Evolutionary conservation across 2,329 filamentous ascomycete species (phyloP), one percentile per base, ranked within the genome.

Genomic region (Cordyceps militaris): DNA sequence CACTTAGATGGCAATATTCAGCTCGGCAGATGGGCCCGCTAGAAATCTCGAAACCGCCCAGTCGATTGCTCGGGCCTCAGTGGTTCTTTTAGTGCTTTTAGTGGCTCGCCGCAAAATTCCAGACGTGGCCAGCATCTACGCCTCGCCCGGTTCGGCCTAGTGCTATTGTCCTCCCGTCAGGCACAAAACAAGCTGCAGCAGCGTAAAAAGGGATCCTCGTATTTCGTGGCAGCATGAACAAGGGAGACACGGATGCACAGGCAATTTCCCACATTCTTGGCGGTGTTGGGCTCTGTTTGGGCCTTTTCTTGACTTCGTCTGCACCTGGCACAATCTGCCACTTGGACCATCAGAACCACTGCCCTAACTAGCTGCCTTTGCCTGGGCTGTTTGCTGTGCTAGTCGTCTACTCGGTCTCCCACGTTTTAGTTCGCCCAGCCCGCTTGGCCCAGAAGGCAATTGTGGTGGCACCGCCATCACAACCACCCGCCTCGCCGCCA

Each of bases 221-320:
- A 50, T 38, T 50, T 16, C 14, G 36, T 34, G 21, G 23, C 21
- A 38, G 48, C 48, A 24, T 26, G 26, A 23, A 47, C 23, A 34
- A 53, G 26, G 38, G 26, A 53, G 19, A 13, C 42, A 24, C 16
- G 23, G 23, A 48, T 21, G 47, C 55, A 43, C 65, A 63, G 65
- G 69, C 67, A 72, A 72, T 72, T 72, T 72, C 70, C 67, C 69
- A 57, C 69, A 68, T 67, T 68, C 64, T 63, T 65, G 59, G 57
- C 43, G 23, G 24, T 19, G n/a, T 49, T 42, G 30, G 23, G 53
- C 38, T 48, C 32, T 24, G 28, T 47, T 56, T 40, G 24, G 32
- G 53, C 32, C 26, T 56, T 19, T 14, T 5, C 26, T 34, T 34
- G 10, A 30, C 14, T 42, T 42, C 8, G 24, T 10, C 21, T 23